phyloP scores from a whole-genome alignment of 352 stramenopile genomes.

The Globisporangium ultimum region DNA sequence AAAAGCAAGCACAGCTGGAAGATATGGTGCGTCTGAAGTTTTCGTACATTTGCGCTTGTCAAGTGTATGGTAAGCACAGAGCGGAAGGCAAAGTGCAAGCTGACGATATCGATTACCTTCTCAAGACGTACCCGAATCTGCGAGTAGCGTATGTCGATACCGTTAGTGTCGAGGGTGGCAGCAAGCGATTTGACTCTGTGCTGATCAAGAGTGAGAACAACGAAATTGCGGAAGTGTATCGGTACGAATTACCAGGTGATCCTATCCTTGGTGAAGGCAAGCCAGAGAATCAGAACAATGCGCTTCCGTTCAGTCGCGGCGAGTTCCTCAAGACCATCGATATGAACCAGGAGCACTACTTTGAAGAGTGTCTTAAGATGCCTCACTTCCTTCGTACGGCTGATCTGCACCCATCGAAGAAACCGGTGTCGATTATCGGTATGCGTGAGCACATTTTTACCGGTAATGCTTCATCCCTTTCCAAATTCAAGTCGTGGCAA shows the following conservation, averaged over 20 bases:
- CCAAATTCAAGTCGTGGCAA: conserved; percentile 81
- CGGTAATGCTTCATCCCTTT: conserved; percentile 68
- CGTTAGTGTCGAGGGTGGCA: conserved; percentile 24
- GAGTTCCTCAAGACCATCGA: conserved; percentile 89
- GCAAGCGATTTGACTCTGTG: conserved; percentile 56
- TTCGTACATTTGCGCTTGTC: conserved; percentile 81
- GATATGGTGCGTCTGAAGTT: conserved; percentile 84
- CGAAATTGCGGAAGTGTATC: conserved; percentile 70
- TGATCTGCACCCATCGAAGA: conserved; percentile 62
- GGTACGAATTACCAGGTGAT: conserved; percentile 79
- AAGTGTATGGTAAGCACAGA: conserved; percentile 82
- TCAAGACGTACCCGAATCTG: conserved; percentile 74
- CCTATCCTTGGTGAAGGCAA: conserved; percentile 87
- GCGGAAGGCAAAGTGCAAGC: conserved; percentile 61
- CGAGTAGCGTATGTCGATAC: conserved; percentile 83
- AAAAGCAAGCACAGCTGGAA: conserved; percentile 72
- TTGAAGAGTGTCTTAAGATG: conserved; percentile 87
- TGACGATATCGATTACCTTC: conserved; percentile 71
- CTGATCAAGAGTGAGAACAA: conserved; percentile 70
- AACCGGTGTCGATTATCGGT: conserved; percentile 75
- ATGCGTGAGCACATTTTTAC: conserved; percentile 87
- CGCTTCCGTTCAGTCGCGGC: conserved; percentile 78
- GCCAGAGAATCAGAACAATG: conserved; percentile 88
- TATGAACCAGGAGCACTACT: conserved; percentile 91
- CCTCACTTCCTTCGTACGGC: conserved; percentile 78